phyloP scores from a whole-genome alignment of 2,329 filamentous ascomycete genomes.

The Ophiosphaerella narmari region DNA sequence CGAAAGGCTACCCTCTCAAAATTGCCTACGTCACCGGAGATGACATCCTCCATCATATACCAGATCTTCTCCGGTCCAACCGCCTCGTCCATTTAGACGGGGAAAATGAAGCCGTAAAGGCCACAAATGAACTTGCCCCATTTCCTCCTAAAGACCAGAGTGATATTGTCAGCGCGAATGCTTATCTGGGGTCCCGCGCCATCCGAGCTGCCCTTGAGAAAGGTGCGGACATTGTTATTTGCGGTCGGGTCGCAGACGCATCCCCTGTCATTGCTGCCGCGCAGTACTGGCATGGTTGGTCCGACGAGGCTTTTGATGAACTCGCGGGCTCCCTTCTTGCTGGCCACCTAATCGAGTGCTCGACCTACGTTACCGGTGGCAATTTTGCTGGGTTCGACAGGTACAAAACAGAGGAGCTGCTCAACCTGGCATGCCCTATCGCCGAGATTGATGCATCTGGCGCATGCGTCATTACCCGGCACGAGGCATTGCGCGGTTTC shows the following conservation, averaged over 20 bases:
- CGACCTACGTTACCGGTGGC: constrained; percentile 57
- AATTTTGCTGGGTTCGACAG: constrained; percentile 61
- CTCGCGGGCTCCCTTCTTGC: constrained; percentile 53
- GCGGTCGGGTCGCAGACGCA: constrained; percentile 40
- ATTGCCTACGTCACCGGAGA: constrained; percentile 55
- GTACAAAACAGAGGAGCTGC: constrained; percentile 47
- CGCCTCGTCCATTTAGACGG: constrained; percentile 50
- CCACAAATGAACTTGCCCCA: constrained; percentile 45
- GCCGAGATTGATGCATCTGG: constrained; percentile 55
- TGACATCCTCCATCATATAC: constrained; percentile 47
- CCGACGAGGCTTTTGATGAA: constrained; percentile 52
- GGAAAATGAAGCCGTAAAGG: constrained; percentile 43
- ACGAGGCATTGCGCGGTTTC: constrained; percentile 48
- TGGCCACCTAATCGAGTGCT: constrained; percentile 52
- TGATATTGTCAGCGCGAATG: constrained; percentile 54
- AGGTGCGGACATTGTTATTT: constrained; percentile 43
- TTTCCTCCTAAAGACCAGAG: constrained; percentile 45
- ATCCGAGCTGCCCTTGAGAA: constrained; percentile 36
- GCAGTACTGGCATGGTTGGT: constrained; percentile 62
- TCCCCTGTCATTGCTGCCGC: constrained; percentile 58
- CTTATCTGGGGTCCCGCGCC: constrained; percentile 56
- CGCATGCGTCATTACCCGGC: constrained; percentile 55
- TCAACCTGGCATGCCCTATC: constrained; percentile 55
- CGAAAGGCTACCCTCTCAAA: constrained; percentile 44
- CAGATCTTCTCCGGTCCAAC: constrained; percentile 31